Base-by-base conservation (phyloP, 768 basidiomycete genomes). In the Cystofilobasidium bisporidii region DNA sequence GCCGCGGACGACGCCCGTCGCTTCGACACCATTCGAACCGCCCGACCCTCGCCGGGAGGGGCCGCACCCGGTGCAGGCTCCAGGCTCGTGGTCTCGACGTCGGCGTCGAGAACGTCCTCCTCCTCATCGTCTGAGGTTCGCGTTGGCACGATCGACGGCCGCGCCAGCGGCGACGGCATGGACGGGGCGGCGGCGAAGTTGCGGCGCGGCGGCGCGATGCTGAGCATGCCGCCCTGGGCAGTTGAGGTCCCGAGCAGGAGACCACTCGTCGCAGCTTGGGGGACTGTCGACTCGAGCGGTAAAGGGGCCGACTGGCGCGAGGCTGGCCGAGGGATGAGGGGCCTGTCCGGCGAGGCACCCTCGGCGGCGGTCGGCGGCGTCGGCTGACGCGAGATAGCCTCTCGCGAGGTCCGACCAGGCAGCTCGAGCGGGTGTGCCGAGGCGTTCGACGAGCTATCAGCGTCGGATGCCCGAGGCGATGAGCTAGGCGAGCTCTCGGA, bases 141-240 rank as follows among this genome's bases (percentile, higher is more conserved):
- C 8, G 43, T 58, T 1, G 68, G 68, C 0, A 69, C 68, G 61
- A 69, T 69, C 14, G 68, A 69, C 28, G 68, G 63, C n/a, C 68
- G 45, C 17, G 68, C 63, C 1, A 69, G 50, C 11, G 68, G 68
- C 3, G 63, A 64, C 20, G 68, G 68, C 45, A 69, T 64, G 22
- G 63, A 64, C 18, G 68, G 68, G 8, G 68, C 63, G 5, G 68
- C 50, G 12, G 58, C 63, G 36, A 69, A 69, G n/a, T 40, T 58
- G n/a, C 68, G 57, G 41, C 63, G 60, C 8, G 68, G 63, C 9
- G 68, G 68, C n/a, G 63, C 68, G 40, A 61, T 68, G 28, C 53
- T 61, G 26, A 66, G 65, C 53, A 56, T 56, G 18, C 53, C 53
- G 20, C 20, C 47, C 47, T 48, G 47, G 22, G 22, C 47, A 5